Conservation (phyloP, 2,329 filamentous ascomycete genomes). For the Fusarium liriodendri region DNA sequence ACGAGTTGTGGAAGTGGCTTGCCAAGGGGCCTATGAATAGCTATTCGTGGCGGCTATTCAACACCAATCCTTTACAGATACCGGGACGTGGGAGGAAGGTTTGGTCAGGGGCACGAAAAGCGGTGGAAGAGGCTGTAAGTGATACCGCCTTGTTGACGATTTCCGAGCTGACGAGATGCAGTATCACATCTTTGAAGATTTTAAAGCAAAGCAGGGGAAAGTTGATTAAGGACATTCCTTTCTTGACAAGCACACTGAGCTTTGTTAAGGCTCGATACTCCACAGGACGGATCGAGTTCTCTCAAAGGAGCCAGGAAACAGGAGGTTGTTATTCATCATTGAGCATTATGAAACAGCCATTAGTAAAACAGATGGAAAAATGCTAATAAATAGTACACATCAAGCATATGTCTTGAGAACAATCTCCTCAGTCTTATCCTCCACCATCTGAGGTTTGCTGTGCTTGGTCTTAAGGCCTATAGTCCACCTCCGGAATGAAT, state of each 20-base stretch:
- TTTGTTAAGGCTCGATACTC: neutral
- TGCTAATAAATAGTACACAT: neutral
- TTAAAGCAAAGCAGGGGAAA: neutral
- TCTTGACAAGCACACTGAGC: neutral
- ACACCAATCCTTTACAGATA: neutral
- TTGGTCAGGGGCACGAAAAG: neutral
- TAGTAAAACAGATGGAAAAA: neutral
- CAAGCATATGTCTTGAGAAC: neutral
- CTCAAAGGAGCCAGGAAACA: neutral
- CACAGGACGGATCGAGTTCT: neutral
- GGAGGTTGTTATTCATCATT: neutral
- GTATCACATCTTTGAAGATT: neutral
- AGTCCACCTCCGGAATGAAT: neutral
- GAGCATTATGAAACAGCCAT: neutral
- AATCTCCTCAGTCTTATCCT: neutral
- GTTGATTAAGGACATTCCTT: neutral
- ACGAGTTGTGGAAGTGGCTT: neutral
- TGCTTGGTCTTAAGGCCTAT: neutral
- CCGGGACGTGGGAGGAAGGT: neutral
- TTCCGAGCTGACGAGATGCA: neutral
- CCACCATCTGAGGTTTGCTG: neutral
- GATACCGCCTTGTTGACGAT: neutral
- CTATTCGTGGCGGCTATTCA: neutral
- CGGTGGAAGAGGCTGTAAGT: slow-evolving; percentile 1
- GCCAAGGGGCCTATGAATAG: neutral